phyloP scores from a whole-genome alignment of 768 basidiomycete species.

The Psilocybe tampanensis region DNA sequence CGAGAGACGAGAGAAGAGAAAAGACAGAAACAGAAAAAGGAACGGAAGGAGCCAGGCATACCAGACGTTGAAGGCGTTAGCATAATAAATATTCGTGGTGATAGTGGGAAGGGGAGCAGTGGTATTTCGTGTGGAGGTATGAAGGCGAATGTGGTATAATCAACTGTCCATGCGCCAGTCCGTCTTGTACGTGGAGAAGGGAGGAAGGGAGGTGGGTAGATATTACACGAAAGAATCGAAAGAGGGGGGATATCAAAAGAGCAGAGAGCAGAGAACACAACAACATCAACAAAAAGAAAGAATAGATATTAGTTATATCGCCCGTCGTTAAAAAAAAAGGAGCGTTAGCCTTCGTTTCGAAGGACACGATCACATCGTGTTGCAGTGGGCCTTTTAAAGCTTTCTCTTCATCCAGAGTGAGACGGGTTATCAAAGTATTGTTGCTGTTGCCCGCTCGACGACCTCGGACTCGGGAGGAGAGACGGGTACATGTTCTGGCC shows the following conservation, averaged over 20 bases:
- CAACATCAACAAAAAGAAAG: background rate
- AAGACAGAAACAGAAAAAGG: slow-evolving; percentile 3
- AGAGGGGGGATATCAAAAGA: slow-evolving; percentile 9
- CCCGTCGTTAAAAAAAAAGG: slow-evolving; percentile 14
- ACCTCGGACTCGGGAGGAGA: slow-evolving; percentile 38
- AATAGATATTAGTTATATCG: slow-evolving; percentile 1
- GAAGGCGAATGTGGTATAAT: slow-evolving; percentile 9
- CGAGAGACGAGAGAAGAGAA: background rate
- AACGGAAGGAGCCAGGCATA: slow-evolving; percentile 16
- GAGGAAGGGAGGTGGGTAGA: slow-evolving; percentile 15
- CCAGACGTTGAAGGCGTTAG: slow-evolving; percentile 13
- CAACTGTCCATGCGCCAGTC: slow-evolving; percentile 16
- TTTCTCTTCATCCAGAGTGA: slow-evolving; percentile 32
- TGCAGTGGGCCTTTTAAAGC: too few species aligned
- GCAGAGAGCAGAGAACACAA: slow-evolving; percentile 1
- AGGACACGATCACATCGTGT: too few species aligned
- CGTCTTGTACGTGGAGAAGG: slow-evolving; percentile 15
- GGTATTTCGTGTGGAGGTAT: slow-evolving; percentile 13
- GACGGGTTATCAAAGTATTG: slow-evolving; percentile 41
- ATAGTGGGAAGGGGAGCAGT: slow-evolving; percentile 1
- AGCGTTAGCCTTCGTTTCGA: slow-evolving; percentile 10
- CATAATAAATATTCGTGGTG: slow-evolving; percentile 11
- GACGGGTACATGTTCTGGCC: slow-evolving; percentile 37
- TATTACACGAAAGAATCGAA: slow-evolving; percentile 11
- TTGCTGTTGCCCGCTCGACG: slow-evolving; percentile 29